Evolutionary conservation across 2,329 filamentous ascomycete genomes (phyloP), one percentile per base, ranked within the genome.

Genomic region (Xylariaceae sp.): DNA sequence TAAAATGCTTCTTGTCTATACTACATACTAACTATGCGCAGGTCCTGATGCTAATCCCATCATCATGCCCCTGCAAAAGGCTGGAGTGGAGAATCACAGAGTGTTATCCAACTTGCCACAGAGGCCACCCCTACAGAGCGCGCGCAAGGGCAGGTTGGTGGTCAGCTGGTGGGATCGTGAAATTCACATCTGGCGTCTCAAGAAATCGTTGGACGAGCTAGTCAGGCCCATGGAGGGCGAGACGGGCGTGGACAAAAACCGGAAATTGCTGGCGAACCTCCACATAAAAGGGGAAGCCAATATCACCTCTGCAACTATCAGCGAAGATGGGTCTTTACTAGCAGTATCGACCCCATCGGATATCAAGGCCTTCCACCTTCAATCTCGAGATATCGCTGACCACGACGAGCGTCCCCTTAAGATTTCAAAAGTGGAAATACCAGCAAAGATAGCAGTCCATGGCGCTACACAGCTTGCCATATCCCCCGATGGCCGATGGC

Each of bases 141-240:
- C 90, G 3, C 72, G 83, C 2, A 77, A 77, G 32, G 82, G 83
- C 33, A 79, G 93, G 37, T 69, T 96, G 17, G 68, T 98, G 19
- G 79, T 93, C 56, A 88, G 87, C 62, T 97, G 89, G 87, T 97
- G 90, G 89, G 87, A 91, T 50, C 78, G 85, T 42, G 87, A 94
- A 61, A 73, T 97, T 37, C 83, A 85, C 52, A 78, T 98, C 46
- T 98, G 90, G 89, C 78, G 71, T 30, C 56, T 81, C 13, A 67
- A 60, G 36, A 66, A 65, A 44, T 64, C 73, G 4, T 64, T 75
- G 13, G 64, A 64, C 22, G 67, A 74, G 31, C 63, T 80, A 18
- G 61, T 73, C 34, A 62, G 68, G 33, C 53, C 55, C 16, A 55
- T 61, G n/a, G 65, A 65, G 31, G 65, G 64, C 9, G 66, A 67